phyloP scores from a whole-genome alignment of 176 grass and related monocot genomes.

The Calamus simplicifolius region DNA sequence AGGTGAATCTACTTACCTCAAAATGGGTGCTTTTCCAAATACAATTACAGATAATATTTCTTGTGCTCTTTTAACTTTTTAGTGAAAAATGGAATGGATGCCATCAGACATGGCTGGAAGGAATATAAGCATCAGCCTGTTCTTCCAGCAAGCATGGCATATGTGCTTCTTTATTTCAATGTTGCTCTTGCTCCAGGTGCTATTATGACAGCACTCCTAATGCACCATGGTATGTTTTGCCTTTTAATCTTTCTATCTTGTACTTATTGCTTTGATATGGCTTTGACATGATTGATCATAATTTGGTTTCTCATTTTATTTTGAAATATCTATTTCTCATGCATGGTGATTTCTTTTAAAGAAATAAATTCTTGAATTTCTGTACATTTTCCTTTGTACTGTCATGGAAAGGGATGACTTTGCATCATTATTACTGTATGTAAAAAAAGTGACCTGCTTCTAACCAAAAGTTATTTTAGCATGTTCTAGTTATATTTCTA shows the following conservation, averaged over 20 bases:
- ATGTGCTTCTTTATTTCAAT: constrained; percentile 90
- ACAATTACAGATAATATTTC: too few species aligned
- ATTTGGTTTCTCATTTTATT: neutral
- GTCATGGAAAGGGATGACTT: too few species aligned
- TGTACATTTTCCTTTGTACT: too few species aligned
- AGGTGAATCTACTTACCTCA: constrained; percentile 25
- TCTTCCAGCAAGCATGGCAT: constrained; percentile 85
- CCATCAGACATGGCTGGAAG: constrained; percentile 76
- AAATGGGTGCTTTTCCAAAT: too few species aligned
- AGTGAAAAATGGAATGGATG: constrained; percentile 75
- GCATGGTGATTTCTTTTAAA: too few species aligned
- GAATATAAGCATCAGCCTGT: constrained; percentile 94
- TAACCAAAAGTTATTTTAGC: too few species aligned
- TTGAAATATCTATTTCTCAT: too few species aligned
- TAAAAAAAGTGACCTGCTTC: too few species aligned
- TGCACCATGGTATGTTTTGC: constrained; percentile 70
- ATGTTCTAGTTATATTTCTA: too few species aligned
- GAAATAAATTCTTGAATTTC: too few species aligned
- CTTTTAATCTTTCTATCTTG: neutral
- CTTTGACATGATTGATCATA: neutral
- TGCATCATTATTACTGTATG: too few species aligned
- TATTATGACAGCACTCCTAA: constrained; percentile 88
- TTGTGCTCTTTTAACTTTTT: constrained; percentile 27
- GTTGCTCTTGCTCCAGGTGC: constrained; percentile 88
- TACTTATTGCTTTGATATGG: neutral